These are phyloP conservation scores for Globisporangium heterothallicum DNA, from an alignment of 352 stramenopile genomes.

Conservation along the genomic window DNA sequence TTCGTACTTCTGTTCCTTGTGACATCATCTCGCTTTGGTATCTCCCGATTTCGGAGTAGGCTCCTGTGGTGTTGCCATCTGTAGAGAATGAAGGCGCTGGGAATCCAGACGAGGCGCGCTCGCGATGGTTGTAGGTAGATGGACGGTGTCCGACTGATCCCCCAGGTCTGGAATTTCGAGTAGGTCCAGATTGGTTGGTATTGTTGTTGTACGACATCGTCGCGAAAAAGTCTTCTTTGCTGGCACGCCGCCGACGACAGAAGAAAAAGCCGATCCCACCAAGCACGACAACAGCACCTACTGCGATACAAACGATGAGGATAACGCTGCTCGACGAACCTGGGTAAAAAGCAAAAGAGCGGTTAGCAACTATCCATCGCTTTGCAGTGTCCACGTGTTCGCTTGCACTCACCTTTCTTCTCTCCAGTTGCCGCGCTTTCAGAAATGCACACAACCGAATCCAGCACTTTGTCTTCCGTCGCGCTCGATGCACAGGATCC, in stretches of 20 bases:
- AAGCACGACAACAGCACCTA: conserved; percentile 42
- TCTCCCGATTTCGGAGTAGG: conserved; percentile 23
- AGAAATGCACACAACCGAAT: conserved; percentile 50
- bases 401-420: background rate
- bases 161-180: background rate
- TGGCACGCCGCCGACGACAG: conserved; percentile 39
- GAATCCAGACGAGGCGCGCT: conserved; percentile 13
- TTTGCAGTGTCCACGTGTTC: too few species aligned
- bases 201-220: conserved; percentile 33
- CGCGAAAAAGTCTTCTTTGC: conserved; percentile 24
- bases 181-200: conserved; percentile 20
- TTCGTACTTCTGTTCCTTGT: background rate
- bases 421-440: background rate
- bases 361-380: too few species aligned
- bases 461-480: conserved; percentile 38
- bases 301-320: conserved; percentile 52
- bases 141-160: background rate
- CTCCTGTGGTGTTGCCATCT: conserved; percentile 12
- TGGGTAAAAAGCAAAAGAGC: background rate
- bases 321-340: conserved; percentile 28
- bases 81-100: conserved; percentile 14
- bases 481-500: conserved; percentile 28
- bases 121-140: conserved; percentile 13
- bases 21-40: conserved; percentile 21
- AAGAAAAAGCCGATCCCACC: conserved; percentile 38